phyloP scores from a whole-genome alignment of 164 flowering plant genomes.

The Stephania cephalantha region DNA sequence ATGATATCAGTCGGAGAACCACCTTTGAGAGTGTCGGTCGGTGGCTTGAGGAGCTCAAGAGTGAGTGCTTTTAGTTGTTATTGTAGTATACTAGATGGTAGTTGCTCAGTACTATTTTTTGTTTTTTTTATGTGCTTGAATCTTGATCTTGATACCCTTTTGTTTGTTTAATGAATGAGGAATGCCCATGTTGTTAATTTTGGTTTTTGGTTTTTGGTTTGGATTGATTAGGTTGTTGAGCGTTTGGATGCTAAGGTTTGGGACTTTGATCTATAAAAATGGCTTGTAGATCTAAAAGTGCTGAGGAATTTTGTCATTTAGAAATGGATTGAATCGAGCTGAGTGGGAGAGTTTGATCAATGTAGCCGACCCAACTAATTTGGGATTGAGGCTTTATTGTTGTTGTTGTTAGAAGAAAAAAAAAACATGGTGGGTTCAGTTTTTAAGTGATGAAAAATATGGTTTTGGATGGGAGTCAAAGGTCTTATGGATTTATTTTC shows the following conservation, averaged over 20 bases:
- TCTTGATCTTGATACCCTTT: no score
- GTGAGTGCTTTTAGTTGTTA: constrained; percentile 18
- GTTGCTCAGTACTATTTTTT: no score
- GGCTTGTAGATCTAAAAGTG: background rate
- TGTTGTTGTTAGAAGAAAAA: no score
- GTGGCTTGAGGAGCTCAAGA: constrained; percentile 48
- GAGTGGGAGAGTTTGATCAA: no score
- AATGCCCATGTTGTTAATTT: background rate
- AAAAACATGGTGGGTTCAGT: background rate
- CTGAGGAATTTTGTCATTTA: background rate
- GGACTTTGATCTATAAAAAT: background rate
- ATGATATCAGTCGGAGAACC: constrained; percentile 40
- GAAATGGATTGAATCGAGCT: no score
- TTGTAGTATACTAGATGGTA: no score
- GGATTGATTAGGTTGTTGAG: background rate
- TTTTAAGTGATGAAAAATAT: background rate
- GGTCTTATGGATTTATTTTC: background rate
- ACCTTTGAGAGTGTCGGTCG: constrained; percentile 37
- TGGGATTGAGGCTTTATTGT: no score
- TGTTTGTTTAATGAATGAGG: background rate
- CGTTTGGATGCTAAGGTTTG: background rate
- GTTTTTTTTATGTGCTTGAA: no score
- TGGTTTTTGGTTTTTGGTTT: constrained; percentile 4
- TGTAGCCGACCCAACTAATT: no score
- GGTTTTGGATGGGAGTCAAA: no score